Base-by-base conservation (phyloP, 805 yeast genomes). In the Wickerhamiella kurtzmanii region DNA sequence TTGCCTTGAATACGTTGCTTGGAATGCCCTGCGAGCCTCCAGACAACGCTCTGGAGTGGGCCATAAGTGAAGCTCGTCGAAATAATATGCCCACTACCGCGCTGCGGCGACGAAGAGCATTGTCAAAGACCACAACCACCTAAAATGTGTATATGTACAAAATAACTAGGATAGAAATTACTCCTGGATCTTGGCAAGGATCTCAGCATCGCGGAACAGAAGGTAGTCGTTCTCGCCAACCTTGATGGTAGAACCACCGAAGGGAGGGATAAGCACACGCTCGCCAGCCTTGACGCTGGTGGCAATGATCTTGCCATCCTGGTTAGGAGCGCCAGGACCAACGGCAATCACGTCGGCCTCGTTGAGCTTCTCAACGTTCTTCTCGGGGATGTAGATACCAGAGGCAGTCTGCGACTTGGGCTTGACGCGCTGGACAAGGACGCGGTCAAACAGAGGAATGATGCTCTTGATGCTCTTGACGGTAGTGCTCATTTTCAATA, bases 391-490 rank as follows among this genome's bases (percentile, higher is more conserved):
- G 69, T 78, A 84, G 61, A 88, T 76, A 62, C 97, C 97, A 41
- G 92, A 79, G 48, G 95, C 82, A 50, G 97, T 88, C 72, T 87
- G 75, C 56, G 89, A 75, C 62, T 84, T 81, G 50, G 95, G 94
- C 74, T 86, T 87, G 63, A 82, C 69, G 68, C 96, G 83, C 73
- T 88, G 96, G 53, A 92, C 96, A 53, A 92, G 77, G 51, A 92
- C 89, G 71, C 98, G 82, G 79, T 92, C 97, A 58, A 92, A 74
- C 58, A 94, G 78, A 54, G 98, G 98, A 56, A 81, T 80, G 63
- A 92, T 81, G 50, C 86, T 76, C 70, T 86, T 82, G 60, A 85
- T 92, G 56, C 84, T 79, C 67, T 84, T 86, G 55, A 82, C 63
- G 44, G 87, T 46, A 22, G 53, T 49, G 18, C 56, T 51, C 57